Conservation (phyloP, 192 early-diverging fungal genomes). For the Backusella sp. region DNA sequence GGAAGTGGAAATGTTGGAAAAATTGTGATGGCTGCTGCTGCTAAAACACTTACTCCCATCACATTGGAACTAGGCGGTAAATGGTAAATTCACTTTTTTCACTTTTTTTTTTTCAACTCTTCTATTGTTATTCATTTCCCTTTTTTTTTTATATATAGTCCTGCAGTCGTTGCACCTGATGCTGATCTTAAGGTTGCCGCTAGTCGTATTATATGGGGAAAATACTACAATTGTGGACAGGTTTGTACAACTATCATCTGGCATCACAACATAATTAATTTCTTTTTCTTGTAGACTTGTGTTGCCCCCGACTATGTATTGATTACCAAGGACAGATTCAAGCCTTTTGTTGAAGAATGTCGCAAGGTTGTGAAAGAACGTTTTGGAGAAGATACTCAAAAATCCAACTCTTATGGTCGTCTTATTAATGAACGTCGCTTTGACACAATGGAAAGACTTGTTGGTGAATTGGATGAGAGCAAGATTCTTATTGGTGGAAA, state of each 20-base stretch:
- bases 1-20: conserved; percentile 75
- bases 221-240: conserved; percentile 82
- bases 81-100: conserved; percentile 21
- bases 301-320: conserved; percentile 87
- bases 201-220: conserved; percentile 76
- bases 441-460: conserved; percentile 57
- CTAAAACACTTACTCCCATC: conserved; percentile 75
- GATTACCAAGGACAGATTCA: conserved; percentile 56
- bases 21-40: conserved; percentile 75
- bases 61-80: conserved; percentile 93
- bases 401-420: conserved; percentile 58
- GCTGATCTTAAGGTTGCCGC: conserved; percentile 60
- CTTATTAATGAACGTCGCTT: conserved; percentile 74
- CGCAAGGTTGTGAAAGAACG: conserved; percentile 39
- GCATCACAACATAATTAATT: not conserved
- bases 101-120: not conserved
- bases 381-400: conserved; percentile 49
- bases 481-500: conserved; percentile 52
- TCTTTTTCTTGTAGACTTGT: conserved; percentile 59
- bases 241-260: conserved; percentile 15
- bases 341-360: conserved; percentile 58
- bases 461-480: conserved; percentile 33
- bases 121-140: not conserved
- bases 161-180: conserved; percentile 59
- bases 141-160: conserved; percentile 24